phyloP scores from a whole-genome alignment of 2,329 filamentous ascomycete species.

The Aspergillus fructus region DNA sequence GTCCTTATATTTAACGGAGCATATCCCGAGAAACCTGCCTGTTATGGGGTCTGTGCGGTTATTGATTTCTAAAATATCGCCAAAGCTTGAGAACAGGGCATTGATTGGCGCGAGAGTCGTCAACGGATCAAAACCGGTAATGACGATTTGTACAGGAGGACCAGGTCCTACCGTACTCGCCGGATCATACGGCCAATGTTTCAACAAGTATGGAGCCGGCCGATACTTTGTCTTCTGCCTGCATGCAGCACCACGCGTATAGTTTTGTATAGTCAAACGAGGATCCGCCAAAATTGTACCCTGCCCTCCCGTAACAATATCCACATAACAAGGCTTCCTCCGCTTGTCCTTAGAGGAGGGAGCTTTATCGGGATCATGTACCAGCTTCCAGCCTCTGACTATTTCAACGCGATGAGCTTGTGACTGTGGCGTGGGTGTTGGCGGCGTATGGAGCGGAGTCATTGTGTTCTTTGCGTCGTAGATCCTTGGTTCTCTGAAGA shows the following conservation, averaged over 20 bases:
- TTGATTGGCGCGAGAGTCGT: constrained; percentile 61
- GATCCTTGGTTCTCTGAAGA: constrained; percentile 30
- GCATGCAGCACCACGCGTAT: constrained; percentile 61
- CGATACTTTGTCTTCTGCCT: constrained; percentile 70
- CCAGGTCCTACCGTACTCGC: constrained; percentile 84
- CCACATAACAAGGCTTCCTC: constrained; percentile 53
- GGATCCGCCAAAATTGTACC: constrained; percentile 72
- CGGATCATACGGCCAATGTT: constrained; percentile 77
- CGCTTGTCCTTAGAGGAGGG: constrained; percentile 53
- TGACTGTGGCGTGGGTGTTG: constrained; percentile 47
- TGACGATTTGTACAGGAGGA: constrained; percentile 85
- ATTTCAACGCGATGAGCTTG: constrained; percentile 53
- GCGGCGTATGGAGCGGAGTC: constrained; percentile 45
- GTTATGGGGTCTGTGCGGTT: constrained; percentile 95
- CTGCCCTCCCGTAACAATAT: constrained; percentile 56
- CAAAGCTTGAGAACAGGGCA: constrained; percentile 42
- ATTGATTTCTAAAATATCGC: constrained; percentile 81
- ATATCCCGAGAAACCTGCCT: constrained; percentile 90
- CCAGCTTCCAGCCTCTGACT: constrained; percentile 57
- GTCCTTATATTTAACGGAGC: constrained; percentile 86
- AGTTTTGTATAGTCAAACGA: constrained; percentile 67
- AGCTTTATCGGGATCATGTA: constrained; percentile 62
- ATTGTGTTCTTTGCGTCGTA: constrained; percentile 31
- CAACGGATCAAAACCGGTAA: constrained; percentile 94
- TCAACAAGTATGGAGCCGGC: constrained; percentile 74